Percentiles rank a stretch among this genome's conserved stretches.
phyloP scores from a whole-genome alignment of 164 flowering plant species.

The Piper betle region DNA sequence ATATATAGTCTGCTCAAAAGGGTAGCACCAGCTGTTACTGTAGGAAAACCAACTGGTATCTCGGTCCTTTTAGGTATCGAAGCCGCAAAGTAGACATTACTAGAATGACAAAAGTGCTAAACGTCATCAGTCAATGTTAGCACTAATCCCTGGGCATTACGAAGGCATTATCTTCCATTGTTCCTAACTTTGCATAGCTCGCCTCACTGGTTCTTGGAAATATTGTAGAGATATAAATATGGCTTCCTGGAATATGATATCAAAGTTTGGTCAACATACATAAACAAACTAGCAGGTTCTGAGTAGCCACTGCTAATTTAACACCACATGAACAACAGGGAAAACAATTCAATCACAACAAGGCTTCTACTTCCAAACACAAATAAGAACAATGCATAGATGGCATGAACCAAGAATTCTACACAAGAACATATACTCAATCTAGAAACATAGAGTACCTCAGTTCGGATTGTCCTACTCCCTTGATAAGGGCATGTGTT shows the following conservation, averaged over 20 bases:
- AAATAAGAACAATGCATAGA: too few relatives aligned
- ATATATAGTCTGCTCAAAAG: too few relatives aligned
- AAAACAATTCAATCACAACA: not conserved
- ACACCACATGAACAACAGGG: not conserved
- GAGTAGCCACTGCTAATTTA: not conserved
- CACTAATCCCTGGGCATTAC: too few relatives aligned
- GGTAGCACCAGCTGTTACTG: too few relatives aligned
- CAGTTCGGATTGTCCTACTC: constrained; percentile 12
- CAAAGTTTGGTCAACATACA: not conserved
- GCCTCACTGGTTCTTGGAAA: constrained; percentile 8
- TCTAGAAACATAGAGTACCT: constrained; percentile 2
- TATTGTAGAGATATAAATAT: constrained; percentile 9
- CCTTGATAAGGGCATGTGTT: constrained; percentile 12
- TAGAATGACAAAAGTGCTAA: too few relatives aligned
- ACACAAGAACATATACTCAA: too few relatives aligned
- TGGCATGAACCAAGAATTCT: too few relatives aligned
- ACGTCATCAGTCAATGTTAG: too few relatives aligned
- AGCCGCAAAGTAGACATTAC: too few relatives aligned
- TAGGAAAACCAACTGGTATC: too few relatives aligned
- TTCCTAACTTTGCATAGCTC: constrained; percentile 1
- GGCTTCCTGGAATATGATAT: constrained; percentile 4
- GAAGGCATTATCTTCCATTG: too few relatives aligned
- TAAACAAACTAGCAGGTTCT: not conserved
- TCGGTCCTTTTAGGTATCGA: too few relatives aligned
- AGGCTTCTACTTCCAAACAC: not conserved